Conservation (phyloP, 306 rosid species). For the Cyclanthera cordifolia region DNA sequence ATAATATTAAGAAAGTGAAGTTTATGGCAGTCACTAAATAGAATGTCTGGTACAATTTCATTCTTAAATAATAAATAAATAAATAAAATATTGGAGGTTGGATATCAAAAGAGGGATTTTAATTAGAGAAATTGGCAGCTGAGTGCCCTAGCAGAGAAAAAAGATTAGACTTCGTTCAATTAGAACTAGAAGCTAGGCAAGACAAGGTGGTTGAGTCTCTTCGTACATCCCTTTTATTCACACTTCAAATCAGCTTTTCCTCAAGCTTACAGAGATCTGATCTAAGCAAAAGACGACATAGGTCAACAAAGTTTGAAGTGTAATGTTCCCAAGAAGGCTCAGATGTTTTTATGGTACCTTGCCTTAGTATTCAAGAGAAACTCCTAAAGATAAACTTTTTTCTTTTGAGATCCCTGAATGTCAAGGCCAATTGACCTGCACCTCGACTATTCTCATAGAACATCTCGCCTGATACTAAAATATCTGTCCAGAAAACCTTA, state of each 20-base stretch:
- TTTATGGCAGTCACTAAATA: background rate
- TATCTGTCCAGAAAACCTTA: too few relatives aligned
- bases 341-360: too few relatives aligned
- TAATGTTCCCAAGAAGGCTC: background rate
- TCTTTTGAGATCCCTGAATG: too few relatives aligned
- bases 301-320: background rate
- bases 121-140: background rate
- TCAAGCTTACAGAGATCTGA: conserved; percentile 5
- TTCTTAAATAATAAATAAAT: too few relatives aligned
- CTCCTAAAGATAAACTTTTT: too few relatives aligned
- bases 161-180: background rate
- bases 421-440: too few relatives aligned
- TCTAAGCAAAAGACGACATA: background rate
- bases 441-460: too few relatives aligned
- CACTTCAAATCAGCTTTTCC: conserved; percentile 1
- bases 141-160: background rate
- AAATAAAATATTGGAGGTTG: background rate
- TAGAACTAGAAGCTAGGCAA: background rate
- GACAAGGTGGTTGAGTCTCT: background rate
- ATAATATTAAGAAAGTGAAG: background rate
- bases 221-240: background rate
- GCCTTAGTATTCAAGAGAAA: too few relatives aligned
- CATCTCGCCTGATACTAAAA: too few relatives aligned
- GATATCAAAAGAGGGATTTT: background rate
- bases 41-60: background rate